phyloP scores from a whole-genome alignment of 148 eudicot species.

The Rhododendron henanense region DNA sequence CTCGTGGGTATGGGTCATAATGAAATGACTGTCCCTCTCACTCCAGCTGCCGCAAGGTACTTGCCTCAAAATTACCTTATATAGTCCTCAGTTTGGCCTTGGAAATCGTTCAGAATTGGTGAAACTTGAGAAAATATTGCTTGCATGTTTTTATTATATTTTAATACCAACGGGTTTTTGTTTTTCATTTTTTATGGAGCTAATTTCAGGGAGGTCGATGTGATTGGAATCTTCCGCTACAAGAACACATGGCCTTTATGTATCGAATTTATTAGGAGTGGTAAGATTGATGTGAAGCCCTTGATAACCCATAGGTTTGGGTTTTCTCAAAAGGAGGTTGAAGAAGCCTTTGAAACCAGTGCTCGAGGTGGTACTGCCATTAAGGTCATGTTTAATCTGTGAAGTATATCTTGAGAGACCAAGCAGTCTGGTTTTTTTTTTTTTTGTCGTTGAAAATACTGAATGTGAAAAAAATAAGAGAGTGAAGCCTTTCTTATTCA shows the following conservation, averaged over 20 bases:
- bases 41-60: slow-evolving; percentile 90
- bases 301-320: slow-evolving; percentile 83
- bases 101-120: neutral
- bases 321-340: slow-evolving; percentile 80
- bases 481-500: neutral
- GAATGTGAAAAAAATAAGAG: neutral
- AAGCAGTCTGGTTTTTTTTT: neutral
- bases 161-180: neutral
- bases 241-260: slow-evolving; percentile 93
- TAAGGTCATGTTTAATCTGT: slow-evolving; percentile 86
- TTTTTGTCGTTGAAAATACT: neutral
- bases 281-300: slow-evolving; percentile 88
- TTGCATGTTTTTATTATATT: neutral
- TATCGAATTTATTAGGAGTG: slow-evolving; percentile 69
- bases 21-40: slow-evolving; percentile 79
- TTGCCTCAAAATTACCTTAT: neutral
- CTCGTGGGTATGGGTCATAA: slow-evolving; percentile 84
- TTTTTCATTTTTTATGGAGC: neutral
- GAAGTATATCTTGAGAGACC: neutral
- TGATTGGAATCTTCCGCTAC: slow-evolving; percentile 79
- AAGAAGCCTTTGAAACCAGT: slow-evolving; percentile 83
- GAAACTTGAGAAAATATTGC: neutral
- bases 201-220: slow-evolving; percentile 71
- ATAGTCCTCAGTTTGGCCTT: neutral
- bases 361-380: slow-evolving; percentile 79